phyloP scores from a whole-genome alignment of 768 basidiomycete genomes.

The Pleurotus djamor region DNA sequence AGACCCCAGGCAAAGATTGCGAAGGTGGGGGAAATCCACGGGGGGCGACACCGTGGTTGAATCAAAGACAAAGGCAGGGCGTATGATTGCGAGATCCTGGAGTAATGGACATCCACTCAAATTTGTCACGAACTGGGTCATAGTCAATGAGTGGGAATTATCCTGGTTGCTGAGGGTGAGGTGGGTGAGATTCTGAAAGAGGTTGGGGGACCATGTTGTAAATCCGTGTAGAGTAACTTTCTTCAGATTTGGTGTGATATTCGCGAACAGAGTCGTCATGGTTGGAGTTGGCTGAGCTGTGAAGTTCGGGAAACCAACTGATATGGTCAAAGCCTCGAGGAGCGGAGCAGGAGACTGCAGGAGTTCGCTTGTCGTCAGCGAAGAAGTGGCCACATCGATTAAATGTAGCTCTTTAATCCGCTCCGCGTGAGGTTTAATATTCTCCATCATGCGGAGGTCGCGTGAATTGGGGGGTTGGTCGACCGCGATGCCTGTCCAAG shows the following conservation, averaged over 20 bases:
- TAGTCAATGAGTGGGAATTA: background rate
- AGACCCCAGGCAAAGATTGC: background rate
- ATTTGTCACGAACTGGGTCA: background rate
- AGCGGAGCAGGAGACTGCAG: background rate
- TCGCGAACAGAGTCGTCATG: background rate
- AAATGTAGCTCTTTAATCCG: slow-evolving; percentile 1
- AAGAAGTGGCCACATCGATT: background rate
- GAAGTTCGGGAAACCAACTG: background rate
- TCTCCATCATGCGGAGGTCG: background rate
- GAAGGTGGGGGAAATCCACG: background rate
- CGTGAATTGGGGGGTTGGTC: background rate
- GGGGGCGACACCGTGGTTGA: background rate
- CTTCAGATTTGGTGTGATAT: background rate
- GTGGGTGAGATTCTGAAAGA: slow-evolving; percentile 2
- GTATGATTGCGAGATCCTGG: slow-evolving; percentile 1
- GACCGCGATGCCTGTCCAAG: background rate
- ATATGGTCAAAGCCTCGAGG: background rate
- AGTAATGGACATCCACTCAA: background rate
- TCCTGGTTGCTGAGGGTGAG: slow-evolving; percentile 5
- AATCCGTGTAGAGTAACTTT: slow-evolving; percentile 1
- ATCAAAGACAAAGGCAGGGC: background rate
- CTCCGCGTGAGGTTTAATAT: background rate
- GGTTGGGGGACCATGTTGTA: slow-evolving; percentile 3
- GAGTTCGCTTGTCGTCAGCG: background rate
- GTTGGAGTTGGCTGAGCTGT: background rate